Evolutionary conservation across 129 eudicot genomes (phyloP), one percentile per base, ranked within the genome.

Genomic region (Rutidosis leptorrhynchoides): DNA sequence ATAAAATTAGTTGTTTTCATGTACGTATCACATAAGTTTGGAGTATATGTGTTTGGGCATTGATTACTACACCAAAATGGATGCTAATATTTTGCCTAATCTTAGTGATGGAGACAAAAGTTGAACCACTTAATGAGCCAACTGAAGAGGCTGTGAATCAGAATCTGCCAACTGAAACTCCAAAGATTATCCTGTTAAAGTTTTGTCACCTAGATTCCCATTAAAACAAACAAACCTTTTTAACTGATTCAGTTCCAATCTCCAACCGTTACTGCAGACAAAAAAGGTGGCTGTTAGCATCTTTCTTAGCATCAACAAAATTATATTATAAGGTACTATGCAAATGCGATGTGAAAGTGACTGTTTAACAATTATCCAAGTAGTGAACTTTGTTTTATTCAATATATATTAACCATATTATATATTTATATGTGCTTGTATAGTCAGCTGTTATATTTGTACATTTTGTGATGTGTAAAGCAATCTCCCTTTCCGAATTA

Each of bases 211-310:
- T 40, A 62, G 27, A 65, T 63, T 64, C 63, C 43, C 15, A 37
- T 54, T 20, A 25, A 43, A 22, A 63, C 65, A 43, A 22, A 63
- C 65, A 73, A 73, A 29, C 65, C 28, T 25, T 26, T 57, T 37
- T n/a, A 63, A 63, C 56, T n/a, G 51, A 57, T 74, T 55, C 45
- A 37, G 46, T 40, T 40, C 46, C 66, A 58, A 54, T 52, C 55
- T 40, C 46, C 66, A 58, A 54, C 60, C 55, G 57, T 54, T 29
- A 60, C 54, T 62, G 43, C 20, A 53, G 80, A 76, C 80, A 63
- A 76, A 59, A 56, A 43, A 43, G 72, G 16, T 32, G 67, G 76
- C 71, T 64, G 71, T 60, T 52, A 54, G 61, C 68, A 74, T 74
- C 73, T 28, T 27, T 60, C 42, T 42, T 19, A 27, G 16, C 54